A percentile compares a stretch with the other conserved stretches of the same genome.
Evolutionary conservation across 2,329 filamentous ascomycete genomes (phyloP).

Genomic region (Sporothrix globosa): DNA sequence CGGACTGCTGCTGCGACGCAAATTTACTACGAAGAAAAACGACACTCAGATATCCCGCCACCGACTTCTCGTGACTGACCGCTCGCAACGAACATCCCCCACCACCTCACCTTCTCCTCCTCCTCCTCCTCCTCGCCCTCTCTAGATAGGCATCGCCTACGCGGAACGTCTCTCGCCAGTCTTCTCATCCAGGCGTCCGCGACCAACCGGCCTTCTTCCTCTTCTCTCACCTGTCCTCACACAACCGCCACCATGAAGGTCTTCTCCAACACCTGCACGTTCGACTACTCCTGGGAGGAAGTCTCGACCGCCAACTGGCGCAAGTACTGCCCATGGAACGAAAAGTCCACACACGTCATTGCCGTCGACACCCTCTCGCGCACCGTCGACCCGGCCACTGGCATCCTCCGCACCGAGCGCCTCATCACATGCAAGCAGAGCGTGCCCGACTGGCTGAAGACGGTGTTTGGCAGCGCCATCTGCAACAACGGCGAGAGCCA

Average conservation of each 20-base stretch:
- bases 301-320: constrained; percentile 97
- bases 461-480: constrained; percentile 71
- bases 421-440: constrained; percentile 65
- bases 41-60: not conserved
- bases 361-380: constrained; percentile 92
- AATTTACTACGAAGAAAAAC: not conserved
- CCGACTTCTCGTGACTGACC: constrained; percentile 4
- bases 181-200: constrained; percentile 1
- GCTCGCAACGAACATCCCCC: not conserved
- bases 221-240: not conserved
- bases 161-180: not conserved
- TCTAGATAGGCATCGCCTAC: constrained; percentile 2
- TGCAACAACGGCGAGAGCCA: constrained; percentile 68
- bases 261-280: constrained; percentile 86
- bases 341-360: constrained; percentile 95
- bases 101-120: not conserved
- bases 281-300: constrained; percentile 98
- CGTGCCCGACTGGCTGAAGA: constrained; percentile 78
- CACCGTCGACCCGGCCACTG: constrained; percentile 57
- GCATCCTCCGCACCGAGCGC: constrained; percentile 64
- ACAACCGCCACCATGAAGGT: constrained; percentile 75
- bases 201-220: not conserved
- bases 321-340: constrained; percentile 99
- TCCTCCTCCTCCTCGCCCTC: not conserved
- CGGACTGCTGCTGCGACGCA: not conserved